These are phyloP conservation scores for Carex pumila DNA, from an alignment of 176 grass and related monocot genomes.

Conservation along the genomic window DNA sequence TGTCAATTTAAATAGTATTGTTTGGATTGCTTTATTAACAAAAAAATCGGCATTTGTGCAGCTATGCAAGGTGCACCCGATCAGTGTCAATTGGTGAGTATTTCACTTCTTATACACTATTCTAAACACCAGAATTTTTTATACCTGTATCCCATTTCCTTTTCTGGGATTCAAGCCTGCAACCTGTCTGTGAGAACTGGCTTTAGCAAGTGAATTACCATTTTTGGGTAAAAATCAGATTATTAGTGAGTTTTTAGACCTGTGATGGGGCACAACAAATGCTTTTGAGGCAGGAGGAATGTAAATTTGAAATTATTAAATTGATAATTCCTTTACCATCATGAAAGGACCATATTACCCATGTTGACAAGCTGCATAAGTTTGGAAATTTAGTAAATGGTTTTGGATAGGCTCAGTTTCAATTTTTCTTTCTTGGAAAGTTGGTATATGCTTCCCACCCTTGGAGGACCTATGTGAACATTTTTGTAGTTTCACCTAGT, in stretches of 20 bases:
- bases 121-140: background rate
- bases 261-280: background rate
- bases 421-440: background rate
- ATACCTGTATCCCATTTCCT: background rate
- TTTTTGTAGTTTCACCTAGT: background rate
- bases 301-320: background rate
- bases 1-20: background rate
- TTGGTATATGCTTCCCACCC: background rate
- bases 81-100: constrained; percentile 80
- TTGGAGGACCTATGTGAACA: background rate
- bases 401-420: background rate
- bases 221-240: background rate
- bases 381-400: background rate
- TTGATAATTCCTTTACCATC: background rate
- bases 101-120: background rate
- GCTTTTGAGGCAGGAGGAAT: background rate
- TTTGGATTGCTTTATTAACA: constrained; percentile 12
- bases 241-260: background rate
- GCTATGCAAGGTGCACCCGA: constrained; percentile 80
- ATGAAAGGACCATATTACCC: background rate
- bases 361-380: background rate
- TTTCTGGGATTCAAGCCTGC: background rate
- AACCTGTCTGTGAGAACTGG: background rate
- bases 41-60: constrained; percentile 19
- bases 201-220: background rate